Conservation (phyloP, 306 rosid genomes). For the Inga leiocalycina region DNA sequence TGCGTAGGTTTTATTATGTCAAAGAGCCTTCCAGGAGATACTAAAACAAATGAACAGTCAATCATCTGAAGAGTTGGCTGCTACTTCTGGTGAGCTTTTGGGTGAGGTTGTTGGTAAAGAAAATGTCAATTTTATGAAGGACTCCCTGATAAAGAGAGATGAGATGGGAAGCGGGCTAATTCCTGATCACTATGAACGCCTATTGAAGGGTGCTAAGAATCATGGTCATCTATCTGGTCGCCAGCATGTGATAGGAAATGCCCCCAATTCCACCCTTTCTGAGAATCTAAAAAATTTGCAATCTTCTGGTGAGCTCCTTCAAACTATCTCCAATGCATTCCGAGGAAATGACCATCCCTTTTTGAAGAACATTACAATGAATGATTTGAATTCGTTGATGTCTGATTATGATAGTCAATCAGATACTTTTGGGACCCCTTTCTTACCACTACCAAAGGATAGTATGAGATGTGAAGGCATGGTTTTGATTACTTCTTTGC, state of each 20-base stretch:
- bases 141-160: constrained; percentile 48
- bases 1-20: constrained; percentile 80
- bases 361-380: constrained; percentile 73
- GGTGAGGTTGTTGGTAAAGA: constrained; percentile 62
- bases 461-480: constrained; percentile 93
- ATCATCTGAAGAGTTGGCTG: constrained; percentile 50
- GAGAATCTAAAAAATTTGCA: constrained; percentile 61
- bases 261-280: constrained; percentile 53
- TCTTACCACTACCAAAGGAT: constrained; percentile 76
- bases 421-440: constrained; percentile 88
- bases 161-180: constrained; percentile 59
- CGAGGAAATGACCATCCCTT: constrained; percentile 86
- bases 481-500: constrained; percentile 92
- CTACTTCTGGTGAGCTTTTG: constrained; percentile 44
- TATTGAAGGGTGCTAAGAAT: constrained; percentile 73
- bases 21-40: constrained; percentile 85
- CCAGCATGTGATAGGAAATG: constrained; percentile 47
- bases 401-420: constrained; percentile 88
- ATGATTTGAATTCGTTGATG: constrained; percentile 73
- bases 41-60: constrained; percentile 79
- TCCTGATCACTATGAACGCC: constrained; percentile 66
- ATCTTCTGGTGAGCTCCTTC: constrained; percentile 84
- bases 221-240: constrained; percentile 53
- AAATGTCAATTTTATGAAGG: constrained; percentile 56
- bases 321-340: constrained; percentile 74